A percentile compares a stretch with the other conserved stretches of the same genome.
Evolutionary conservation across 169 alveolate genomes (phyloP).

Genomic region (Theileria sp.): DNA sequence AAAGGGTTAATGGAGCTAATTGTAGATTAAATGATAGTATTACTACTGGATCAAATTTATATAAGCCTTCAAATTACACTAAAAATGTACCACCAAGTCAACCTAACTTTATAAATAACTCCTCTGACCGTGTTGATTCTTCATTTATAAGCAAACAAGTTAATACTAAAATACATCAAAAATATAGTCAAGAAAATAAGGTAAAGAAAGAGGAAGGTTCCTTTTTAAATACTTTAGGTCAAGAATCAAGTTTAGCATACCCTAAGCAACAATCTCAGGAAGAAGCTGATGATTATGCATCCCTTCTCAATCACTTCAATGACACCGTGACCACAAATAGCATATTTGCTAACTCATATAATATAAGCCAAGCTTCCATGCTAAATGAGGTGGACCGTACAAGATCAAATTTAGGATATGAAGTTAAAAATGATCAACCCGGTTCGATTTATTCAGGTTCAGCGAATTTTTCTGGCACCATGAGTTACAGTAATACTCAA

Average conservation of each 20-base stretch:
- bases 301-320: neutral
- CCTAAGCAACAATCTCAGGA: neutral
- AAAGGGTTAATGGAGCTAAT: neutral
- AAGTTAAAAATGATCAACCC: neutral
- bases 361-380: neutral
- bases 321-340: neutral
- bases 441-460: neutral
- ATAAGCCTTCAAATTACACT: neutral
- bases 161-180: neutral
- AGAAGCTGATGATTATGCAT: neutral
- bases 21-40: neutral
- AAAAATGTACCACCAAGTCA: neutral
- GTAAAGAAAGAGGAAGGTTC: neutral
- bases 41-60: neutral
- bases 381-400: neutral
- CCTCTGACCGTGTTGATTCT: neutral
- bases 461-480: neutral
- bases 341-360: neutral
- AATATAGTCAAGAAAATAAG: neutral
- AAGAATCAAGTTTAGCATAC: neutral
- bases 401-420: neutral
- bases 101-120: neutral
- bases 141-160: neutral
- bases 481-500: neutral
- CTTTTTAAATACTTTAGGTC: neutral